Percentiles rank a stretch among this genome's conserved stretches.
Evolutionary conservation across 2,329 filamentous ascomycete species (phyloP).

Genomic region (Colletotrichum coccodes): DNA sequence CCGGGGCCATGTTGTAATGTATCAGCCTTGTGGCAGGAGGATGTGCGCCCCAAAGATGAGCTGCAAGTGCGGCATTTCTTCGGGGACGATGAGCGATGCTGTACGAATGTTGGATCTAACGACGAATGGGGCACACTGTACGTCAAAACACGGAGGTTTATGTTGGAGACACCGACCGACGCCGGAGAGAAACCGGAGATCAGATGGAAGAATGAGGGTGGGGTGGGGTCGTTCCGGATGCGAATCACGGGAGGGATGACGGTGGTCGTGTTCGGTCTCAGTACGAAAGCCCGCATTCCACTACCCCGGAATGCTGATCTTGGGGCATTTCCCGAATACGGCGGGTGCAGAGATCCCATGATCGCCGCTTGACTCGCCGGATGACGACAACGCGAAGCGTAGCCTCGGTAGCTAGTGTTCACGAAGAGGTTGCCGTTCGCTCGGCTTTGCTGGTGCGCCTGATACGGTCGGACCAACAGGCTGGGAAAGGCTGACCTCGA

Average conservation of each 20-base stretch:
- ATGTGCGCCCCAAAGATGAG: neutral
- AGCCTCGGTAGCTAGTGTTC: conserved; percentile 3
- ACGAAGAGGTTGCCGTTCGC: conserved; percentile 6
- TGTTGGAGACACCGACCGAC: neutral
- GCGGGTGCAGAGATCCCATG: neutral
- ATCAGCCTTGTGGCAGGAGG: neutral
- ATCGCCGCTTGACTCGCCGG: neutral
- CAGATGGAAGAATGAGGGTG: conserved; percentile 15
- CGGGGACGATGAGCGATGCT: neutral
- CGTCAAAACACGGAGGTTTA: neutral
- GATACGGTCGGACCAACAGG: neutral
- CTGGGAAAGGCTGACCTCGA: neutral
- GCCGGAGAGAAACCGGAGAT: neutral
- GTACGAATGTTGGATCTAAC: neutral
- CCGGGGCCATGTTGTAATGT: neutral
- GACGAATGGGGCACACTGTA: neutral
- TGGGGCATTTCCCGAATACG: conserved; percentile 23
- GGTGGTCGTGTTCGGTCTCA: conserved; percentile 24
- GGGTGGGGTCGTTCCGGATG: conserved; percentile 5
- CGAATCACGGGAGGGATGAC: neutral
- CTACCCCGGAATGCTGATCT: neutral
- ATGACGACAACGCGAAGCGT: neutral
- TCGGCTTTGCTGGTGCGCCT: neutral
- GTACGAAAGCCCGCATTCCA: conserved; percentile 14
- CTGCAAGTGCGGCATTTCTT: neutral